Base-by-base conservation (phyloP, 2,329 filamentous ascomycete genomes). In the Aulographum hederae region DNA sequence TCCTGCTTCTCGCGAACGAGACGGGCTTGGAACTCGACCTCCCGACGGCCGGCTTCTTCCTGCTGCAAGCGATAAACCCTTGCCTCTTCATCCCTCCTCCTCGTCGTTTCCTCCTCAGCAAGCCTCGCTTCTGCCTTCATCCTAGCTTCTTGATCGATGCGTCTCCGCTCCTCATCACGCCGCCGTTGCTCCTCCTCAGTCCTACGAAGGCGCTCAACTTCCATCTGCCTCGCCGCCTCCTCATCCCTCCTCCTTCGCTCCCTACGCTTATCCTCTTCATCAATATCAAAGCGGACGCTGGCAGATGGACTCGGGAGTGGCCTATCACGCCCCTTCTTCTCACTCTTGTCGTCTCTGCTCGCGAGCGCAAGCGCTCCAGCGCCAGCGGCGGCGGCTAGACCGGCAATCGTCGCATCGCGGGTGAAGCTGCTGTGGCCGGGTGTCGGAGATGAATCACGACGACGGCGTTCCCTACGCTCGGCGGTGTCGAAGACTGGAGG, bases 241-340 rank as follows among this genome's bases (percentile, higher is more conserved):
- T 45, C 41, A 20, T 44, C 41, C 21, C 40, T 36, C 34, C 26
- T 36, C 34, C 34, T 45, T 38, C 53, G 41, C 29, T 54, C 44
- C 34, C 45, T 50, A 4, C 44, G 44, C 13, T 50, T 50, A 18
- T 49, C 43, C 33, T 66, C 64, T 32, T 60, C 63, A 18, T 60
- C 54, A 21, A 51, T 54, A 46, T 65, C 59, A 39, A 73, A 73
- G 33, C 64, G 61, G 5, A 73, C 69, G 36, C 57, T 61, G 6
- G 55, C 55, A 12, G 53, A 44, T 15, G 46, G 46, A 18, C n/a
- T n/a, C n/a, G 20, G n/a, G 20, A n/a, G 6, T n/a, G n/a, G 6
- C 6, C 20, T 23, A n/a, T 23, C 20, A n/a, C 20, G 20, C 20
- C 20, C n/a, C 20, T 23, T 23, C 20, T n/a, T 23, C 20, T 23